Evolutionary conservation across 2,329 filamentous ascomycete species (phyloP).

Genomic region (Fusarium haematococcum): DNA sequence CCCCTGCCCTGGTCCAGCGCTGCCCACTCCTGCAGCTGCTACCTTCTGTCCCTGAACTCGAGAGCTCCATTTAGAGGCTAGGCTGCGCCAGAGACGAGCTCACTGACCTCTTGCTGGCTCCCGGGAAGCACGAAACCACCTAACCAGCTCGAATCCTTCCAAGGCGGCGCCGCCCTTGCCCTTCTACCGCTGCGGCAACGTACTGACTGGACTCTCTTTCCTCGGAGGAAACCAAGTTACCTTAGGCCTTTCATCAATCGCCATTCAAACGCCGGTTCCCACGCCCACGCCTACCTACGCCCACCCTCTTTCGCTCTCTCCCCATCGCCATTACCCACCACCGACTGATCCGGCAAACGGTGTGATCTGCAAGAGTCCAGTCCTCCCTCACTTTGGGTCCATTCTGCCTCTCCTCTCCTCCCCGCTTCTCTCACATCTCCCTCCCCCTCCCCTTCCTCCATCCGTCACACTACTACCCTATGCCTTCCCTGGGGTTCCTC

Average conservation of each 20-base stretch:
- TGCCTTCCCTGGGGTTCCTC: conserved; percentile 96
- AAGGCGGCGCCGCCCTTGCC: background rate
- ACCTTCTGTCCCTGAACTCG: conserved; percentile 27
- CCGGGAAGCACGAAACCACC: conserved; percentile 18
- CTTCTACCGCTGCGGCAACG: background rate
- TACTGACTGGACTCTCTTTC: background rate
- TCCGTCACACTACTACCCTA: conserved; percentile 56
- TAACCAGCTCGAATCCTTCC: conserved; percentile 37
- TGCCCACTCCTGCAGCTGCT: conserved; percentile 29
- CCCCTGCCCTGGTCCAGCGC: conserved; percentile 8
- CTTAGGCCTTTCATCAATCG: background rate
- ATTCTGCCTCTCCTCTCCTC: conserved; percentile 32
- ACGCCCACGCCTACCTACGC: conserved; percentile 1
- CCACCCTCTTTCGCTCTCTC: conserved; percentile 7
- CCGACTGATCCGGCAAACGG: conserved; percentile 35
- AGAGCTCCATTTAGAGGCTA: conserved; percentile 36
- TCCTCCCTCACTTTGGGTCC: conserved; percentile 35
- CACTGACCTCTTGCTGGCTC: conserved; percentile 39
- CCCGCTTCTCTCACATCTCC: conserved; percentile 25
- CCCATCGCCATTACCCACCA: conserved; percentile 18
- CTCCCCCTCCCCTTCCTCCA: conserved; percentile 27
- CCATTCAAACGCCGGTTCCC: conserved; percentile 22
- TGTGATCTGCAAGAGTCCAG: conserved; percentile 39
- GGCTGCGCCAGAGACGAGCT: conserved; percentile 37
- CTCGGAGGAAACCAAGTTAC: background rate